Conservation (phyloP, 208 protist species). For the Angomonas deanei region DNA sequence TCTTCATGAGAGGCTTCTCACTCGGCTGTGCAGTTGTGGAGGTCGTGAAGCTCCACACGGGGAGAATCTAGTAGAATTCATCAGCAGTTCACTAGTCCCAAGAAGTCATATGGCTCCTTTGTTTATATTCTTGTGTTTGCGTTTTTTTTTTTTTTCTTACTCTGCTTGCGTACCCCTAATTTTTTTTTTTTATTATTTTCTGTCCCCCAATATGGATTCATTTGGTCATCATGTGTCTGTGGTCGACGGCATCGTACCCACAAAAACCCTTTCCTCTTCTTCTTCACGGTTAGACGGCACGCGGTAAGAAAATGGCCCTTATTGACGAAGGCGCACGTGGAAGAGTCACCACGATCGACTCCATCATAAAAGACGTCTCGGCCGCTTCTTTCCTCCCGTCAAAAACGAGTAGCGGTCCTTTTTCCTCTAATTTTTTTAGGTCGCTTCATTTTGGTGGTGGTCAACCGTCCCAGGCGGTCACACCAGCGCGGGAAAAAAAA, state of each 20-base stretch:
- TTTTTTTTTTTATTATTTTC: constrained; percentile 1
- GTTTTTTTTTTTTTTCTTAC: not conserved
- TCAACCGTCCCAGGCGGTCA: not conserved
- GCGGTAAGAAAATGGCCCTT: not conserved
- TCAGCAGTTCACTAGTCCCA: too few species aligned
- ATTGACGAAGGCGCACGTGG: not conserved
- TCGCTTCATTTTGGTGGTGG: not conserved
- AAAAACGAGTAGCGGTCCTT: not conserved
- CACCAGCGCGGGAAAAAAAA: not conserved
- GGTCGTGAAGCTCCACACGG: too few species aligned
- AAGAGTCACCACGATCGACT: not conserved
- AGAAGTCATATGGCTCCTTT: too few species aligned
- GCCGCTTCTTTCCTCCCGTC: not conserved
- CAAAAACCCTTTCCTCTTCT: not conserved
- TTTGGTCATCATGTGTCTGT: not conserved
- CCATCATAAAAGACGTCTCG: not conserved
- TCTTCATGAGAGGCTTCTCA: too few species aligned
- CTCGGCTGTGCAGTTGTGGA: too few species aligned
- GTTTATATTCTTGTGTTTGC: too few species aligned
- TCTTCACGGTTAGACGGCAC: too few species aligned
- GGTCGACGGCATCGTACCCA: not conserved
- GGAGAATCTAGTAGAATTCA: too few species aligned
- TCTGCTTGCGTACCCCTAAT: not conserved
- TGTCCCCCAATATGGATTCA: too few species aligned
- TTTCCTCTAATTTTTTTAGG: not conserved